Evolutionary conservation across 75 land plant species (phyloP).

Genomic region (Chamaecyparis obtusa): DNA sequence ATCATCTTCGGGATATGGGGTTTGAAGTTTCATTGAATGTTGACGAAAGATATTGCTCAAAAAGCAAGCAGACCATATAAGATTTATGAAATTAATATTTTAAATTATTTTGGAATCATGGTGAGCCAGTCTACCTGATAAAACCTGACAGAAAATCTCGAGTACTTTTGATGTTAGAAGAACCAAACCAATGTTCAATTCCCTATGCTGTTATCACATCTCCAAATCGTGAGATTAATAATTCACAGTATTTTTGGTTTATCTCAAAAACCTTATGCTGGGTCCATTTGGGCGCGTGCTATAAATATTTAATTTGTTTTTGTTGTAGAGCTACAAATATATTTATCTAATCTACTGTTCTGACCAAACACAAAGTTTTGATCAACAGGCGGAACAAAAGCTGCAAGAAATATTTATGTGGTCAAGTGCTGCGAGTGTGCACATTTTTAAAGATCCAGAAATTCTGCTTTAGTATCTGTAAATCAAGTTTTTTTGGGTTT

Average conservation of each 20-base stretch:
- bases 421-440: neutral
- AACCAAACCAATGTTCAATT: neutral
- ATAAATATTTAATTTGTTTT: neutral
- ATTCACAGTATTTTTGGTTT: neutral
- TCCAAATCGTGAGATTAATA: neutral
- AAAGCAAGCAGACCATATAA: neutral
- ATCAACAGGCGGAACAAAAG: neutral
- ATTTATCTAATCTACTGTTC: neutral
- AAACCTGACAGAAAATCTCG: neutral
- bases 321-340: neutral
- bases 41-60: constrained; percentile 6
- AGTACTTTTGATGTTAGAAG: neutral
- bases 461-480: neutral
- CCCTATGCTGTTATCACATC: neutral
- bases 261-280: neutral
- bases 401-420: neutral
- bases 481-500: neutral
- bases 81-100: neutral
- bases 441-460: neutral
- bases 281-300: neutral
- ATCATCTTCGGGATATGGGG: neutral
- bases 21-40: neutral
- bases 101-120: neutral
- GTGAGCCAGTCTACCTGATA: neutral
- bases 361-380: neutral